Base-by-base conservation (phyloP, 1,139 yeast species). In the Geotrichum carabidarum region DNA sequence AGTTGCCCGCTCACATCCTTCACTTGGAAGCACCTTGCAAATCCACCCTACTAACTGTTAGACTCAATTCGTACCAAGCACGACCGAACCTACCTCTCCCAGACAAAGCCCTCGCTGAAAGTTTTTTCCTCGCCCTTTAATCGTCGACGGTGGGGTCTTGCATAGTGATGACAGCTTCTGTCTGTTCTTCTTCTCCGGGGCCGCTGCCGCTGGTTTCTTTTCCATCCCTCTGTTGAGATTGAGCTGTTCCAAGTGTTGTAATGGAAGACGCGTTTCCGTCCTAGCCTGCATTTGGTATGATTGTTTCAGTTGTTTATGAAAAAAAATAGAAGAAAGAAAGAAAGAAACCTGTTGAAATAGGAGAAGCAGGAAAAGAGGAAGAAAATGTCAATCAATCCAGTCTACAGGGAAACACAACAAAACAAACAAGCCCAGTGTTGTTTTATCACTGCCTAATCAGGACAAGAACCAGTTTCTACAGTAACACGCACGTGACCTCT, bases 1-100 rank as follows among this genome's bases (percentile, higher is more conserved):
- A 89, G 80, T 66, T 83, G 82, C 40, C 98, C 98, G 22, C 68
- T 60, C 59, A 80, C 77, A 69, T 89, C 96, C 68, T 86, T 88
- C 78, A 94, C 94, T 71, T 93, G 97, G 74, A 94, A 94, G 70
- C 99, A 94, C 68, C 99, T 83, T 17, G 99, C 99, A 76, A 94
- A 94, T 0, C 99, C 99, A 57, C 99, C 99, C 66, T 71, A 50
- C 7, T 43, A 22, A 17, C 18, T 22, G 32, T 41, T 15, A 38
- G 51, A 22, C 27, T 34, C 40, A 37, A 37, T 37, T n/a, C 40
- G 15, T 8, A 6, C 9, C 4, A 2, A 11, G 6, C 12, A n/a
- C 15, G 17, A 27, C 22, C 14, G 15, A 8, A 54, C 67, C 14
- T 57, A 67, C 71, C 74, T 90, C 99, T 35, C 99, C 99, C 41